Evolutionary conservation across 2,329 filamentous ascomycete species (phyloP).

Genomic region (Calcarisporium arbuscula): DNA sequence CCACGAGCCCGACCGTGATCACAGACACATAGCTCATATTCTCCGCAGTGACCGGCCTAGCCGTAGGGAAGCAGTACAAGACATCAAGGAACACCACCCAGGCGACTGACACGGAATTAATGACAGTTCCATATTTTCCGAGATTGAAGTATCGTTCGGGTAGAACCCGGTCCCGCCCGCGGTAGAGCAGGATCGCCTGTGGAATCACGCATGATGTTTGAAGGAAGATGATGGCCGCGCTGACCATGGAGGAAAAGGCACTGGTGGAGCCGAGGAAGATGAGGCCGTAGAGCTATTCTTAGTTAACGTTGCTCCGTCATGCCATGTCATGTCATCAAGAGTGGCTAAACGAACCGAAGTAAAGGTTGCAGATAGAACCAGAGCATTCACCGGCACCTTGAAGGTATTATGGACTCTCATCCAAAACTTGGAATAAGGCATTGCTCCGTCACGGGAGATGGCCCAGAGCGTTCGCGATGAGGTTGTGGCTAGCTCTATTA

Average conservation of each 20-base stretch:
- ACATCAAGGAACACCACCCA: conserved; percentile 16
- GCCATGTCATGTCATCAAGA: no score
- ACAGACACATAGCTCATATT: conserved; percentile 19
- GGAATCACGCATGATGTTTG: conserved; percentile 19
- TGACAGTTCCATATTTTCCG: conserved; percentile 14
- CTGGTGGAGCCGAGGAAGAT: conserved; percentile 23
- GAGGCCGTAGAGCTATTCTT: conserved; percentile 16
- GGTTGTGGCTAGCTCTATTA: conserved; percentile 9
- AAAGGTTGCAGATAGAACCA: conserved; percentile 12
- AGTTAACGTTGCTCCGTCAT: no score
- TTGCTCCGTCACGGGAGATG: conserved; percentile 17
- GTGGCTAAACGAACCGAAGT: conserved; percentile 7
- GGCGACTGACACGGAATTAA: conserved; percentile 15
- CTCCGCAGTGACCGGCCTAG: conserved; percentile 12
- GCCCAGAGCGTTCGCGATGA: conserved; percentile 16
- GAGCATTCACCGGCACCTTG: conserved; percentile 19
- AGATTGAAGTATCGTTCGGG: conserved; percentile 18
- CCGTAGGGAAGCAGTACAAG: conserved; percentile 14
- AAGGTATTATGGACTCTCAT: conserved; percentile 13
- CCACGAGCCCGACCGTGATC: conserved; percentile 11
- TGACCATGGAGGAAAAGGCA: conserved; percentile 20
- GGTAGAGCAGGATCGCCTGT: conserved; percentile 17
- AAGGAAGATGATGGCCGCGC: conserved; percentile 18
- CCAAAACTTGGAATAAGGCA: conserved; percentile 20
- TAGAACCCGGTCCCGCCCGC: conserved; percentile 18